Percentiles rank a stretch among this genome's conserved stretches.
These are phyloP conservation scores for Entonaema liquescens DNA, from an alignment of 495 filamentous ascomycete genomes.

Conservation along the genomic window DNA sequence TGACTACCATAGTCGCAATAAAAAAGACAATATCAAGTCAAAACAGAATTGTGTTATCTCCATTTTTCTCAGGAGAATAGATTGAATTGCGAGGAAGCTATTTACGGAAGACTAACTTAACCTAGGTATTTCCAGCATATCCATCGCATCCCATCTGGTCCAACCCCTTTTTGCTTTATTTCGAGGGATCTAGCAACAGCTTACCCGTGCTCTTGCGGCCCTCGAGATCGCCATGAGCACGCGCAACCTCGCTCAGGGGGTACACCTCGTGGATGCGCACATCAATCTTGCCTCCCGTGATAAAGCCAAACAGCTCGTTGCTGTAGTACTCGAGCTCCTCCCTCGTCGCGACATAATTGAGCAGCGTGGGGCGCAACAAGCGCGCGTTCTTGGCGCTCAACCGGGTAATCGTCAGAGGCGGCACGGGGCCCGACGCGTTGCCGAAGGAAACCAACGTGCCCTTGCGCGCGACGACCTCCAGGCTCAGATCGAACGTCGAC, in stretches of 20 bases:
- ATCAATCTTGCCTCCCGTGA: conserved; percentile 73
- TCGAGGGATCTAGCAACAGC: conserved; percentile 61
- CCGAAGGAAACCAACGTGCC: conserved; percentile 88
- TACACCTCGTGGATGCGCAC: conserved; percentile 83
- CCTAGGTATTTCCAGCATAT: too few species aligned
- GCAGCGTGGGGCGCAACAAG: conserved; percentile 76
- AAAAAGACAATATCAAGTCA: background rate
- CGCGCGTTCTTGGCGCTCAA: conserved; percentile 83
- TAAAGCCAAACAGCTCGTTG: conserved; percentile 76
- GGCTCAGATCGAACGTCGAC: conserved; percentile 82
- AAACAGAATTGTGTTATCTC: background rate
- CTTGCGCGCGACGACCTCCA: conserved; percentile 82
- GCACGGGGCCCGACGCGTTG: conserved; percentile 83
- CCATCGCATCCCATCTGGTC: background rate
- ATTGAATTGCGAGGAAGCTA: background rate
- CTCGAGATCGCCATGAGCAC: conserved; percentile 84
- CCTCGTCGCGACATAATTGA: conserved; percentile 75
- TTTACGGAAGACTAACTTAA: too few species aligned
- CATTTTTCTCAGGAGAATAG: background rate
- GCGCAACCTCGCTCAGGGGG: conserved; percentile 75
- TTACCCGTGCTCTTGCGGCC: conserved; percentile 87
- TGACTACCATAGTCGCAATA: background rate
- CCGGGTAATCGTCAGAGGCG: conserved; percentile 72
- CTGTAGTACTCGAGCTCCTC: conserved; percentile 80
- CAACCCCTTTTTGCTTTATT: conserved; percentile 26